Conservation (phyloP, 768 basidiomycete species). For the Termitomyces sp. region DNA sequence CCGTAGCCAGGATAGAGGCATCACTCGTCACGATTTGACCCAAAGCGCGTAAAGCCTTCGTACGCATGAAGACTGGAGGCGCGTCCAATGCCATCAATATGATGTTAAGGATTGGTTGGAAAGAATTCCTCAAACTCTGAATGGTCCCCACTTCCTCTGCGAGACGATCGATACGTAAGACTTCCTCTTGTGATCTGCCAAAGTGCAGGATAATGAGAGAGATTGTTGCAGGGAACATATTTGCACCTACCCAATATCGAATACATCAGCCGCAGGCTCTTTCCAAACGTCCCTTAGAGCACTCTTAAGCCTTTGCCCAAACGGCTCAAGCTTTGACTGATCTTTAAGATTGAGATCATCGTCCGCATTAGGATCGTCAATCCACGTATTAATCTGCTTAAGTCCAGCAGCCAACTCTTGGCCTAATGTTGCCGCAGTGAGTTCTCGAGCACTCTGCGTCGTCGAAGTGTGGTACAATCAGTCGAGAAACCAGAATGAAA, state of each 20-base stretch:
- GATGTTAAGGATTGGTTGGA: slow-evolving; percentile 79
- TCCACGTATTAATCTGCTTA: slow-evolving; percentile 50
- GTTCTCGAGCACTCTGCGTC: slow-evolving; percentile 78
- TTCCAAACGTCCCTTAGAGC: slow-evolving; percentile 77
- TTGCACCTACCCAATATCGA: slow-evolving; percentile 69
- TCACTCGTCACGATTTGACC: slow-evolving; percentile 91
- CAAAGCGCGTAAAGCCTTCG: slow-evolving; percentile 88
- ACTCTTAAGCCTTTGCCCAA: slow-evolving; percentile 57
- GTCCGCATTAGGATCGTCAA: slow-evolving; percentile 45
- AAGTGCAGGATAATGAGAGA: background rate
- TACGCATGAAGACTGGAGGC: slow-evolving; percentile 86
- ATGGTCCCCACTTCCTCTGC: slow-evolving; percentile 76
- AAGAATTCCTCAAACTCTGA: slow-evolving; percentile 75
- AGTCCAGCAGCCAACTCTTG: slow-evolving; percentile 78
- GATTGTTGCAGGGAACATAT: background rate
- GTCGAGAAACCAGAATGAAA: background rate
- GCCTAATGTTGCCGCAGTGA: slow-evolving; percentile 76
- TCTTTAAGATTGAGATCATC: slow-evolving; percentile 47
- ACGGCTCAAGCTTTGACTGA: slow-evolving; percentile 36
- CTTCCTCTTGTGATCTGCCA: slow-evolving; percentile 69
- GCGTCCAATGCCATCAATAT: slow-evolving; percentile 82
- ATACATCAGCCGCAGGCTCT: slow-evolving; percentile 66
- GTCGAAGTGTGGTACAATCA: background rate
- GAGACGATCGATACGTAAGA: slow-evolving; percentile 61
- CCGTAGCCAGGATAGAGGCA: slow-evolving; percentile 73